Conservation (phyloP, 345 rosid genomes). For the Iberis pinnata region DNA sequence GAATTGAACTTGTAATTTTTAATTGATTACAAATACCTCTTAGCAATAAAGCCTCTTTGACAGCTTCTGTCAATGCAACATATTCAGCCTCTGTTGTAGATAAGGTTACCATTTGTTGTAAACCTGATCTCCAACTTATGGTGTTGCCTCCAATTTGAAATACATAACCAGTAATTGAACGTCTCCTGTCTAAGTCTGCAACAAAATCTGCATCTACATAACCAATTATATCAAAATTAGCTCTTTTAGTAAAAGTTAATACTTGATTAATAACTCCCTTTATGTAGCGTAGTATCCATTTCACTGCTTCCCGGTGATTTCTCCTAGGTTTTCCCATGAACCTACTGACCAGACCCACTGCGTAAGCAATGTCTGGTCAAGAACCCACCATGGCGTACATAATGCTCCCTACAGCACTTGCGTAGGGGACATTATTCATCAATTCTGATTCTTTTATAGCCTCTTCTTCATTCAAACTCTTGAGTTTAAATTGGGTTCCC, state of each 20-base stretch:
- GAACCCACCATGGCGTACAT: not conserved
- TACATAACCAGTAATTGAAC: not conserved
- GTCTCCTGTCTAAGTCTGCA: not conserved
- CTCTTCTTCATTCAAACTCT: not conserved
- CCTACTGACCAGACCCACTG: not conserved
- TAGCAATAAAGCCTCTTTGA: not conserved
- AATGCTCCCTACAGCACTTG: not conserved
- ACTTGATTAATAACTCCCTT: not conserved
- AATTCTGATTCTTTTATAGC: not conserved
- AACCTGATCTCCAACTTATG: not conserved
- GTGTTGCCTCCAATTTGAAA: not conserved
- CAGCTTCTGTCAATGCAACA: not conserved
- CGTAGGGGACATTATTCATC: not conserved
- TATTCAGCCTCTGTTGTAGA: not conserved
- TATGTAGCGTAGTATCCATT: not conserved
- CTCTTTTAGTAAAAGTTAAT: not conserved
- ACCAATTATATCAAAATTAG: not conserved
- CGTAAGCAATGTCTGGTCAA: not conserved
- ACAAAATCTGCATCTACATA: not conserved
- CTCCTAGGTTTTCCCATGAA: not conserved
- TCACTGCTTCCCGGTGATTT: not conserved
- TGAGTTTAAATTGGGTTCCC: not conserved
- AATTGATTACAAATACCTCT: not conserved
- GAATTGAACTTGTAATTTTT: too few species aligned
- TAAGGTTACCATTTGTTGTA: not conserved